These are phyloP conservation scores for Coniella vitis DNA, from an alignment of 2,329 filamentous ascomycete genomes.

Conservation along the genomic window DNA sequence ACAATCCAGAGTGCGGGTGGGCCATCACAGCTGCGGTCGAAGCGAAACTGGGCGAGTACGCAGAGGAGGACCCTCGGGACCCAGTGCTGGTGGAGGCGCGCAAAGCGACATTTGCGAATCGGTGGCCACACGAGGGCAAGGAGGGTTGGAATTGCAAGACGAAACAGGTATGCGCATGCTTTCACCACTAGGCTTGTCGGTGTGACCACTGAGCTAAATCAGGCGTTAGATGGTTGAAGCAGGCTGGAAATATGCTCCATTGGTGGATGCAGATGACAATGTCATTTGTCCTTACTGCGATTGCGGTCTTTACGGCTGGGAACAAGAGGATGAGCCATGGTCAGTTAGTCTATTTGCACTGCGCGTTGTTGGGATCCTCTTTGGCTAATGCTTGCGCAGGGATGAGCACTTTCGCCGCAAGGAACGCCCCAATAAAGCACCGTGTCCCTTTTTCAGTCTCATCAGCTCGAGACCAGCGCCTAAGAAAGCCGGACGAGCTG, in stretches of 20 bases:
- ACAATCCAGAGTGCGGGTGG: constrained; percentile 80
- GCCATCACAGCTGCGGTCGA: constrained; percentile 64
- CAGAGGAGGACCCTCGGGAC: constrained; percentile 66
- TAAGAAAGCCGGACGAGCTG: constrained; percentile 48
- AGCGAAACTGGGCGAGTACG: constrained; percentile 54
- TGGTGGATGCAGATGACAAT: constrained; percentile 75
- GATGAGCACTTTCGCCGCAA: constrained; percentile 80
- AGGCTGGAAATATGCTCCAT: constrained; percentile 91
- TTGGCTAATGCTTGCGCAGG: constrained; percentile 35
- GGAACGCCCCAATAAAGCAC: constrained; percentile 31
- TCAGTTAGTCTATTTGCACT: constrained; percentile 38
- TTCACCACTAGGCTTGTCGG: too few species aligned
- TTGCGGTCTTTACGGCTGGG: constrained; percentile 88
- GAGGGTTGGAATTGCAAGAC: constrained; percentile 84
- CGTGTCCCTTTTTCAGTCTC: constrained; percentile 77
- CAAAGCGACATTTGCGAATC: constrained; percentile 71
- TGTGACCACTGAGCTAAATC: background rate
- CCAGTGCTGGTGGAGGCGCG: constrained; percentile 69
- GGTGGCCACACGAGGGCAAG: constrained; percentile 87
- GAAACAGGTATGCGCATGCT: constrained; percentile 68
- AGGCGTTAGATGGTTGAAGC: constrained; percentile 68
- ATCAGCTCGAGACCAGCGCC: constrained; percentile 48
- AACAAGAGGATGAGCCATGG: constrained; percentile 83
- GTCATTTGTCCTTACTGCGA: constrained; percentile 89
- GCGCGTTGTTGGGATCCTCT: background rate